Percentiles rank a stretch among this genome's conserved stretches.
These are phyloP conservation scores for Candida sanyaensis DNA, from an alignment of 1,139 yeast species.

Conservation along the genomic window DNA sequence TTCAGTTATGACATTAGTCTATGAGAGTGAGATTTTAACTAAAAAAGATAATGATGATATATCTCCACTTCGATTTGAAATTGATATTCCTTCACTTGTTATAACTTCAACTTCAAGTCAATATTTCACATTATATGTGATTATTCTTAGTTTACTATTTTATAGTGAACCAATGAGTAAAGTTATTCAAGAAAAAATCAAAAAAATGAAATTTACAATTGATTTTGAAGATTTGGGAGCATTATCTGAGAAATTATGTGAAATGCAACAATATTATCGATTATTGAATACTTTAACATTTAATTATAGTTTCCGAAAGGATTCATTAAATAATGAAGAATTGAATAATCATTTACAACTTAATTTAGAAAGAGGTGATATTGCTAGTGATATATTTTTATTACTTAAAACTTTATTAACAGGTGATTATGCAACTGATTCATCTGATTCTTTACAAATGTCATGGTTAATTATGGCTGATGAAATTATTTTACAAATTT, in stretches of 20 bases:
- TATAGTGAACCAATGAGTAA: conserved; percentile 48
- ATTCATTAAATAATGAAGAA: conserved; percentile 33
- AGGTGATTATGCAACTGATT: conserved; percentile 30
- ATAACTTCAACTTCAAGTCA: conserved; percentile 46
- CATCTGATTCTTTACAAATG: conserved; percentile 20
- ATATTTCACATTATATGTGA: conserved; percentile 41
- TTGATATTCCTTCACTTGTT: conserved; percentile 44
- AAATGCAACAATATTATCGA: conserved; percentile 29
- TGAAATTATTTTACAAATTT: conserved; percentile 43
- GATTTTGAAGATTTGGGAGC: conserved; percentile 42
- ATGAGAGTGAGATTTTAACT: conserved; percentile 32
- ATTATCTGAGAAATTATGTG: conserved; percentile 27
- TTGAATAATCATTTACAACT: conserved; percentile 37
- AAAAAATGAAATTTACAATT: conserved; percentile 43
- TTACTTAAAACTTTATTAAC: conserved; percentile 42
- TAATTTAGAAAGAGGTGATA: conserved; percentile 27
- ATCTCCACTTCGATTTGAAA: conserved; percentile 25
- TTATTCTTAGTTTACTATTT: conserved; percentile 35
- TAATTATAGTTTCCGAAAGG: conserved; percentile 42
- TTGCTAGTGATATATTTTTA: conserved; percentile 37
- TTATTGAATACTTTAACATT: conserved; percentile 25
- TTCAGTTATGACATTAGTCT: conserved; percentile 38
- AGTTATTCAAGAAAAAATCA: conserved; percentile 33
- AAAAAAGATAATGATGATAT: conserved; percentile 16
- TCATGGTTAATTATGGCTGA: conserved; percentile 65